Evolutionary conservation across 1,284 basidiomycete species (phyloP).

Genomic region (Polyporus tsugae): DNA sequence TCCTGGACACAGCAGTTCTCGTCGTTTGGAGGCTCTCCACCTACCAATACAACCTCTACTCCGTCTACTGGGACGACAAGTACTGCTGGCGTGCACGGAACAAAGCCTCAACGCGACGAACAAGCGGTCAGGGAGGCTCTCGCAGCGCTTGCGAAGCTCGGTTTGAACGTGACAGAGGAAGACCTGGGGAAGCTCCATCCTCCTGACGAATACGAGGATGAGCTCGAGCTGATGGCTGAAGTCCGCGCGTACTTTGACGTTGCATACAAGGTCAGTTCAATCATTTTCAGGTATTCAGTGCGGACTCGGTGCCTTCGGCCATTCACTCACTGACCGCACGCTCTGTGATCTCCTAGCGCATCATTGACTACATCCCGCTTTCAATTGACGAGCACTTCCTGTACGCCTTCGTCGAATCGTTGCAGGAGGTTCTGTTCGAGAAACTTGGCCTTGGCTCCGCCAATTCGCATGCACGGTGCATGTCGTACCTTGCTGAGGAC

Average conservation of each 20-base stretch:
- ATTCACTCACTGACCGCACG: constrained; percentile 27
- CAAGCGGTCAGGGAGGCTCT: background rate
- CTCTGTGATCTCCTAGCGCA: constrained; percentile 42
- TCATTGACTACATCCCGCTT: constrained; percentile 56
- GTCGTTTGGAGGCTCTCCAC: background rate
- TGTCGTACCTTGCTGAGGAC: constrained; percentile 51
- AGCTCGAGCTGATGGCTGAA: constrained; percentile 57
- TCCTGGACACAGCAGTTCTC: background rate
- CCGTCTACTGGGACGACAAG: too few species aligned
- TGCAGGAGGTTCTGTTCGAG: constrained; percentile 48
- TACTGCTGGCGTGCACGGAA: background rate
- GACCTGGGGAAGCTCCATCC: constrained; percentile 50
- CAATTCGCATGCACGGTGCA: constrained; percentile 46
- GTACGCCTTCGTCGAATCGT: constrained; percentile 43
- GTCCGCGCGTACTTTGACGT: constrained; percentile 60
- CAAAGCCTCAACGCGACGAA: background rate
- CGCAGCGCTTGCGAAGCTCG: constrained; percentile 30
- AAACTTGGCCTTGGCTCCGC: constrained; percentile 48
- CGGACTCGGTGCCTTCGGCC: background rate
- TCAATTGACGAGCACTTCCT: constrained; percentile 55
- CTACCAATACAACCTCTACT: background rate
- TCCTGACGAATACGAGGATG: constrained; percentile 52
- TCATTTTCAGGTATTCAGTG: background rate
- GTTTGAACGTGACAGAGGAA: constrained; percentile 41
- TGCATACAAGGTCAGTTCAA: constrained; percentile 24